These are phyloP conservation scores for Diaporthe batatas DNA, from an alignment of 2,329 filamentous ascomycete species.

Conservation along the genomic window DNA sequence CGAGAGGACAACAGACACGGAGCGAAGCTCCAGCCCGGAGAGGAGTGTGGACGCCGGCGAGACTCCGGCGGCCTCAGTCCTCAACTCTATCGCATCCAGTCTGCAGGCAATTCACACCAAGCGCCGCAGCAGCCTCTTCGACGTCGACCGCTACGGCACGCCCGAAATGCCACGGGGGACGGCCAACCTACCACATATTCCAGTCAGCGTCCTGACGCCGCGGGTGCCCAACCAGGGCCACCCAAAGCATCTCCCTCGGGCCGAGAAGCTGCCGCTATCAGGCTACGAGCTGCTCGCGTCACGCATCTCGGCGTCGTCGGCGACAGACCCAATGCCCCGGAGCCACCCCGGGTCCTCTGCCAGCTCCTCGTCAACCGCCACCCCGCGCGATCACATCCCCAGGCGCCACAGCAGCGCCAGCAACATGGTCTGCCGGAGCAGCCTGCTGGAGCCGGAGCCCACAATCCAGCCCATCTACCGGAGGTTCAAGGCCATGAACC, in stretches of 20 bases:
- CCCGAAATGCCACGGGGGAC: conserved; percentile 59
- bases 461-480: conserved; percentile 77
- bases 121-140: conserved; percentile 34
- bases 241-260: conserved; percentile 54
- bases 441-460: conserved; percentile 43
- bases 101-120: conserved; percentile 41
- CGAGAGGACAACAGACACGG: conserved; percentile 56
- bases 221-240: conserved; percentile 51
- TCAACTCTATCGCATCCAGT: conserved; percentile 42
- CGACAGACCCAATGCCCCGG: conserved; percentile 2
- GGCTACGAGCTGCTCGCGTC: conserved; percentile 75
- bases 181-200: conserved; percentile 53
- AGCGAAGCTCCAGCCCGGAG: conserved; percentile 58
- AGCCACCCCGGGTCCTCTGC: conserved; percentile 42
- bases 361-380: conserved; percentile 42
- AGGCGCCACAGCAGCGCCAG: conserved; percentile 34
- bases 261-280: conserved; percentile 60
- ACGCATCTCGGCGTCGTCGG: conserved; percentile 58
- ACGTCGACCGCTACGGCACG: conserved; percentile 53
- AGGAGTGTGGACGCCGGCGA: conserved; percentile 52
- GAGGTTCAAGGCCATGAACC: conserved; percentile 84
- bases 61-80: conserved; percentile 39
- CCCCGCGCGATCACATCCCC: neutral
- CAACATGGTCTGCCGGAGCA: conserved; percentile 44
- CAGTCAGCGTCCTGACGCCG: conserved; percentile 54